Percentiles rank a stretch among this genome's conserved stretches.
Conservation (phyloP, 805 yeast species). For the Hanseniaspora nectarophila region DNA sequence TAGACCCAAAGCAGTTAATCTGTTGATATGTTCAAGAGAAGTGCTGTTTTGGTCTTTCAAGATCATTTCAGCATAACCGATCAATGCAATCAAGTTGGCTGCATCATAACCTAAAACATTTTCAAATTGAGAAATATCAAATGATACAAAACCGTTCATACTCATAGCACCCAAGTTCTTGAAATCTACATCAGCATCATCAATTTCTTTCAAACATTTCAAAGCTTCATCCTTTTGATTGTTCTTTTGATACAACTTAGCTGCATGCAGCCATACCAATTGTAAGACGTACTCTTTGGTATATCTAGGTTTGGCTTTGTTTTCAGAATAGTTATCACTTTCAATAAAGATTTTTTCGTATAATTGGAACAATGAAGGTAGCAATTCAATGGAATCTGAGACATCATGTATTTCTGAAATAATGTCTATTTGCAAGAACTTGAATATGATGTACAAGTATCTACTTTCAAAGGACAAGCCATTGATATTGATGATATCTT, state of each 20-base stretch:
- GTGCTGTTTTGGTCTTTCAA: conserved; percentile 19
- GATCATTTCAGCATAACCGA: conserved; percentile 45
- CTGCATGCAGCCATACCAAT: conserved; percentile 63
- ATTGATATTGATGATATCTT: neutral
- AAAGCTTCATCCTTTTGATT: conserved; percentile 49
- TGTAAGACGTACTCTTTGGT: conserved; percentile 37
- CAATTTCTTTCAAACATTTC: conserved; percentile 64
- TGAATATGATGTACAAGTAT: conserved; percentile 51
- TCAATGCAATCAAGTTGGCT: conserved; percentile 39
- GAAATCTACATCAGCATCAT: conserved; percentile 36
- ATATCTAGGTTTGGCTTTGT: conserved; percentile 17
- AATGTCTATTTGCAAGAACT: conserved; percentile 63
- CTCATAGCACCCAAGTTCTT: conserved; percentile 24
- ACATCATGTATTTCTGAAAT: conserved; percentile 50
- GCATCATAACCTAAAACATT: conserved; percentile 40
- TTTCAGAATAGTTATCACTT: conserved; percentile 16
- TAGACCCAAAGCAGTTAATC: conserved; percentile 24
- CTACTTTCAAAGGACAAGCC: conserved; percentile 22
- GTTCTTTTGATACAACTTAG: conserved; percentile 49
- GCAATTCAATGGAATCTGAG: conserved; percentile 45
- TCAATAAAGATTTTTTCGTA: conserved; percentile 39
- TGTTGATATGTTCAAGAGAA: neutral
- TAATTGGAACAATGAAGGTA: conserved; percentile 55
- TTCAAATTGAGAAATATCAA: conserved; percentile 55
- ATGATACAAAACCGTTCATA: conserved; percentile 24